A percentile compares a stretch with the other conserved stretches of the same genome.
Conservation (phyloP, 148 eudicot genomes). For the Suaeda aralocaspica region DNA sequence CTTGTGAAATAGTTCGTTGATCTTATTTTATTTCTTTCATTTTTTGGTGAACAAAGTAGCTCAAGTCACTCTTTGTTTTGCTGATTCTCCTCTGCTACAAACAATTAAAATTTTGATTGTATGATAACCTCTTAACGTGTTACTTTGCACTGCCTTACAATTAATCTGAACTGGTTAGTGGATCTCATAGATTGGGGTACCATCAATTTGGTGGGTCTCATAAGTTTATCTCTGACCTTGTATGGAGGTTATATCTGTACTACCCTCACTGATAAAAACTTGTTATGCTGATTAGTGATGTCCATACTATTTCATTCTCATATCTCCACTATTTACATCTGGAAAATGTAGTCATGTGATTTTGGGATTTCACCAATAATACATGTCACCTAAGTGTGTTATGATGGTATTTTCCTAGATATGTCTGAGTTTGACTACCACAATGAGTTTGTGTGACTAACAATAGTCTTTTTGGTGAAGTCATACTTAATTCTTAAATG, state of each 20-base stretch:
- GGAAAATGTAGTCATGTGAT: background rate
- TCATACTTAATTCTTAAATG: background rate
- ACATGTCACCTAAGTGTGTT: background rate
- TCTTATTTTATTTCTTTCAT: background rate
- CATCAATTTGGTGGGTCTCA: background rate
- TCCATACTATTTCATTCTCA: background rate
- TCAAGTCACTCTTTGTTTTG: background rate
- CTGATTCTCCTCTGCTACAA: background rate
- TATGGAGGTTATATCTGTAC: background rate
- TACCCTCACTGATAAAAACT: background rate
- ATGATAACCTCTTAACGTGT: no score
- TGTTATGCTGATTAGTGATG: background rate
- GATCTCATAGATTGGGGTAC: background rate
- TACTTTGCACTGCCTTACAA: background rate
- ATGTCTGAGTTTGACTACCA: background rate
- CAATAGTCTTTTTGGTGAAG: background rate
- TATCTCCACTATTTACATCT: no score
- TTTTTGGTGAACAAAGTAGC: background rate
- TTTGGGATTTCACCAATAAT: background rate
- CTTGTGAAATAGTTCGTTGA: background rate
- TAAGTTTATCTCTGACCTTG: background rate
- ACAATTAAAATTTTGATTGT: no score
- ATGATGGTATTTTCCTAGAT: background rate
- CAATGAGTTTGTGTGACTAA: no score
- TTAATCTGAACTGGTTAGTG: background rate